A percentile compares a stretch with the other conserved stretches of the same genome.
Evolutionary conservation across 352 stramenopile species (phyloP).

Genomic region (Hyaloperonospora arabidopsidis): DNA sequence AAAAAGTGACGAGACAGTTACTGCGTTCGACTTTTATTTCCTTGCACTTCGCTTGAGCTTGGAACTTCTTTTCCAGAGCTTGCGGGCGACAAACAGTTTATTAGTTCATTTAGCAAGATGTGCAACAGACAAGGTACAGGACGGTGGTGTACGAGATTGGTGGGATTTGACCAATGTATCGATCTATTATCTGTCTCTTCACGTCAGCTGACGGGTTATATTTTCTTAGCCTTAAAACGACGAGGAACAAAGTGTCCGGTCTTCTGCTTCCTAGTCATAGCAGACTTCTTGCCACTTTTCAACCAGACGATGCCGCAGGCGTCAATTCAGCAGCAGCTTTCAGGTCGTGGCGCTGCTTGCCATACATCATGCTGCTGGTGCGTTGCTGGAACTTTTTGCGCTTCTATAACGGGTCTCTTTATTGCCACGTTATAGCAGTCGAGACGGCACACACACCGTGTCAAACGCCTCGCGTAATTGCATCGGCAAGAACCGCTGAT

Average conservation of each 20-base stretch:
- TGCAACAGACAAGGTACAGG: too few species aligned
- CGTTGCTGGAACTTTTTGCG: conserved; percentile 78
- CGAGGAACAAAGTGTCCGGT: conserved; percentile 33
- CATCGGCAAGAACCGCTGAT: conserved; percentile 68
- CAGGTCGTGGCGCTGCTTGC: conserved; percentile 39
- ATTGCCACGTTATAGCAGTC: conserved; percentile 67
- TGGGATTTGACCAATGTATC: too few species aligned
- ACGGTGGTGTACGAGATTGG: too few species aligned
- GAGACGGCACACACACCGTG: conserved; percentile 73
- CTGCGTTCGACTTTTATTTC: too few species aligned
- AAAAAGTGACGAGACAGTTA: too few species aligned
- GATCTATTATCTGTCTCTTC: too few species aligned
- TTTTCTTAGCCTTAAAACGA: conserved; percentile 29
- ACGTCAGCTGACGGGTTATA: too few species aligned
- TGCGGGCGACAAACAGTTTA: too few species aligned
- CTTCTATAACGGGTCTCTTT: conserved; percentile 77
- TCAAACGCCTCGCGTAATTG: conserved; percentile 81
- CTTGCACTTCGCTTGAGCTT: too few species aligned
- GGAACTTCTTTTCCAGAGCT: too few species aligned
- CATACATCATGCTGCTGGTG: conserved; percentile 51
- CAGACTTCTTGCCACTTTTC: conserved; percentile 17
- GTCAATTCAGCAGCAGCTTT: conserved; percentile 3
- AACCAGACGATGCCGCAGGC: conserved; percentile 2
- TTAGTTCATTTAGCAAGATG: too few species aligned
- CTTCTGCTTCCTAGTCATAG: conserved; percentile 37